Evolutionary conservation across 2,329 filamentous ascomycete species (phyloP), one percentile per base, ranked within the genome.

Genomic region (Nakataea oryzae): DNA sequence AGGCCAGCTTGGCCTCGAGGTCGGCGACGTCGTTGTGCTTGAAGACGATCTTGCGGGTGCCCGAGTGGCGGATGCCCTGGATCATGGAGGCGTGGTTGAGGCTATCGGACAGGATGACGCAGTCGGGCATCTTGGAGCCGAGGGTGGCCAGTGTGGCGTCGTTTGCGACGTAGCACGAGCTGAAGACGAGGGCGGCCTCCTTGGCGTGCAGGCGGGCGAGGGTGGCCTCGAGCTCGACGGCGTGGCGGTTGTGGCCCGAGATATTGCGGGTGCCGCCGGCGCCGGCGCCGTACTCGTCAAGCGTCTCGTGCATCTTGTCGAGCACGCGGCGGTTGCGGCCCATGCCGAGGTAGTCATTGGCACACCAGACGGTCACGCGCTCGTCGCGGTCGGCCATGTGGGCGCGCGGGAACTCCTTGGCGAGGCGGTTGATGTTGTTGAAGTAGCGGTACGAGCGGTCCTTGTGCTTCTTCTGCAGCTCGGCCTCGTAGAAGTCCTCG

Each of bases 371-470:
- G 1, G 93, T 96, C 63, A 99, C 95, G 61, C 86, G 86, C 67
- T 97, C 91, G 64, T 93, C 87, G 71, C 86, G 84, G 63, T 82
- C 86, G 21, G 90, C 84, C 82, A 96, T 96, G 75, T 99, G 95
- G 57, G 95, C 95, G 66, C 90, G 90, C 32, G 95, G 95, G 66
- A 99, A 99, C 67, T 97, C 91, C 78, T 95, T 91, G 67, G 95
- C 95, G 64, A 99, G 83, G 47, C 95, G 92, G 73, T 99, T 99
- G 86, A 99, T 99, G 81, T 99, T 99, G 83, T 99, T 99, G 82
- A 99, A 99, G 81, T 97, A 97, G 72, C 95, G 91, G 80, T 99
- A 99, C 61, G 93, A 97, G 80, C 97, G 97, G 83, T 99, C 95
- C 82, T 96, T 93, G 83, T 96, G 95, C 81, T 99, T 99, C 85